Conservation (phyloP, 371 early-diverging fungal species). For the Mortierella sp. region DNA sequence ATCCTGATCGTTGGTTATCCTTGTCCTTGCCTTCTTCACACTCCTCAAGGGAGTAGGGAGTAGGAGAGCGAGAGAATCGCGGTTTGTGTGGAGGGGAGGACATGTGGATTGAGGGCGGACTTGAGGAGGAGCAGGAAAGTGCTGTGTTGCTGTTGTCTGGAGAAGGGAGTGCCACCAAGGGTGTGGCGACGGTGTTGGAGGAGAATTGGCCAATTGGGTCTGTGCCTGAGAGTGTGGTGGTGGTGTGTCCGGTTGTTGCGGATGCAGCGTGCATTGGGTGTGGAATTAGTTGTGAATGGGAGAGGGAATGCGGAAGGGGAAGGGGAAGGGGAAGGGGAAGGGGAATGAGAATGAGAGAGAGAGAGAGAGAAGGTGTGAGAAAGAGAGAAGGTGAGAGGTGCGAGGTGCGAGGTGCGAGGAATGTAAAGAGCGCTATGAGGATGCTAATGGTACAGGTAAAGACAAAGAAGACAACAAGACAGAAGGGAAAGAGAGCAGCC, state of each 20-base stretch:
- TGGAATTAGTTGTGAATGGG: neutral
- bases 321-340: neutral
- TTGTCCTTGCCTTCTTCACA: neutral
- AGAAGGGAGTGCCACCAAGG: neutral
- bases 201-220: neutral
- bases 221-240: neutral
- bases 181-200: neutral
- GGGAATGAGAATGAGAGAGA: neutral
- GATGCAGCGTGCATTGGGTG: neutral
- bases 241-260: neutral
- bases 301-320: neutral
- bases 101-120: neutral
- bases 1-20: neutral
- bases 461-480: neutral
- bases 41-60: neutral
- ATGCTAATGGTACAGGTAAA: too few relatives aligned
- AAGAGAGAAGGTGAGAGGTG: neutral
- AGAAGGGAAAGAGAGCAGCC: neutral
- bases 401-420: too few relatives aligned
- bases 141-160: neutral
- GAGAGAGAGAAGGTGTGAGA: neutral
- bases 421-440: too few relatives aligned
- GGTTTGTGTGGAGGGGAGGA: neutral
- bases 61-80: conserved; percentile 6
- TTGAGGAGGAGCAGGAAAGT: neutral